These are phyloP conservation scores for Candida tunisiensis DNA, from an alignment of 1,139 yeast genomes.

Conservation along the genomic window DNA sequence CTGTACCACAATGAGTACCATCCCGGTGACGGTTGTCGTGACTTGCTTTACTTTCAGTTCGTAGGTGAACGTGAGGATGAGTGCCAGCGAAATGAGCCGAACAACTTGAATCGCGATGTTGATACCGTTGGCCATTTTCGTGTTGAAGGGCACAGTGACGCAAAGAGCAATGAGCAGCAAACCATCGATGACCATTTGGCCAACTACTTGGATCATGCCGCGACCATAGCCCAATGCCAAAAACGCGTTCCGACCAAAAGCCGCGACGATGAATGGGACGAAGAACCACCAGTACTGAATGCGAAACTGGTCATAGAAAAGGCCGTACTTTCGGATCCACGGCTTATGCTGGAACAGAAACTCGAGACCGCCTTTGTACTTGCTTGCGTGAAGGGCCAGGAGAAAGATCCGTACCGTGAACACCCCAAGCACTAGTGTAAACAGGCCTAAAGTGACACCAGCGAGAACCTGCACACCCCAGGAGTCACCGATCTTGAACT, in stretches of 20 bases:
- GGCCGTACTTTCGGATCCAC: conserved; percentile 16
- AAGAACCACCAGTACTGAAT: conserved; percentile 19
- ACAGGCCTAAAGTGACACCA: conserved; percentile 14
- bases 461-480: conserved; percentile 18
- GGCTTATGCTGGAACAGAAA: conserved; percentile 15
- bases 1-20: conserved; percentile 15
- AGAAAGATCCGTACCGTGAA: conserved; percentile 11
- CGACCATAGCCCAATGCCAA: conserved; percentile 18
- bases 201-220: conserved; percentile 17
- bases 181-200: conserved; percentile 15
- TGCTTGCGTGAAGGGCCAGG: conserved; percentile 11
- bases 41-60: conserved; percentile 12
- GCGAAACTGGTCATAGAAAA: conserved; percentile 18
- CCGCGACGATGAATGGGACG: conserved; percentile 10
- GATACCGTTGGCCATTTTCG: conserved; percentile 15
- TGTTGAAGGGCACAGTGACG: conserved; percentile 13
- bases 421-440: conserved; percentile 10
- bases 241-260: conserved; percentile 17
- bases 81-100: conserved; percentile 12
- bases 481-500: conserved; percentile 17
- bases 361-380: conserved; percentile 10
- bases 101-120: conserved; percentile 15
- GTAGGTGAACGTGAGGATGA: conserved; percentile 15
- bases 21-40: conserved; percentile 15
- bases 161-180: conserved; percentile 8